Evolutionary conservation across 2,329 filamentous ascomycete genomes (phyloP), one percentile per base, ranked within the genome.

Genomic region (Paraphoma sp.): DNA sequence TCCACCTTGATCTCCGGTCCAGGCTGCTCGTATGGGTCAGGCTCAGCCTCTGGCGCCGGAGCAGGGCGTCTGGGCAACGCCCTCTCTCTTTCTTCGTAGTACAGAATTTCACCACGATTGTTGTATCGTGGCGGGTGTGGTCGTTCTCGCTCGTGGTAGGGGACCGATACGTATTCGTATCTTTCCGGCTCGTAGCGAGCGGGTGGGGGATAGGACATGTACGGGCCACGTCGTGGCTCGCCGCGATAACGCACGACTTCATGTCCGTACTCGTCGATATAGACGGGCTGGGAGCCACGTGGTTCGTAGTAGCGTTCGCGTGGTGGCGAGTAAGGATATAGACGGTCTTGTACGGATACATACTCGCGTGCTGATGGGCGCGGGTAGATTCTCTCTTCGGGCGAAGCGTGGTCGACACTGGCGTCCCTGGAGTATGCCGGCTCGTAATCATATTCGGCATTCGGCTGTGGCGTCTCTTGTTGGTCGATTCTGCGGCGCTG

Each of bases 401-500:
- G 67, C 9, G 60, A 60, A 8, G 53, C 60, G 17, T 69, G 69
- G 23, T 74, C 73, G 17, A 73, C 53, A 42, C 72, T 76, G 6
- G 67, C 68, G 33, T 76, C 72, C 18, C 73, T 59, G 8, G 72
- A 75, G 56, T 71, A 75, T 1, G 56, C 49, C 1, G 64, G 63
- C 45, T 66, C 70, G 51, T 66, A 68, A 30, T 70, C 72, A 17
- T 48, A 62, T 10, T 72, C 70, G 6, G 65, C 61, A 29, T 65
- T 68, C 16, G 73, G 74, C 17, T 75, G 71, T 1, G 71, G 73
- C 12, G 70, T 75, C 48, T 76, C 74, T 47, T 74, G 70, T 49
- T 76, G 68, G 52, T 76, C 70, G 41, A 76, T 68, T 10, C 73
- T 69, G 23, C 74, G 73, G 9, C 71, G 69, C 23, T 74, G 69